Evolutionary conservation across 2,329 filamentous ascomycete genomes (phyloP).

Genomic region (Zasmidium angulare): DNA sequence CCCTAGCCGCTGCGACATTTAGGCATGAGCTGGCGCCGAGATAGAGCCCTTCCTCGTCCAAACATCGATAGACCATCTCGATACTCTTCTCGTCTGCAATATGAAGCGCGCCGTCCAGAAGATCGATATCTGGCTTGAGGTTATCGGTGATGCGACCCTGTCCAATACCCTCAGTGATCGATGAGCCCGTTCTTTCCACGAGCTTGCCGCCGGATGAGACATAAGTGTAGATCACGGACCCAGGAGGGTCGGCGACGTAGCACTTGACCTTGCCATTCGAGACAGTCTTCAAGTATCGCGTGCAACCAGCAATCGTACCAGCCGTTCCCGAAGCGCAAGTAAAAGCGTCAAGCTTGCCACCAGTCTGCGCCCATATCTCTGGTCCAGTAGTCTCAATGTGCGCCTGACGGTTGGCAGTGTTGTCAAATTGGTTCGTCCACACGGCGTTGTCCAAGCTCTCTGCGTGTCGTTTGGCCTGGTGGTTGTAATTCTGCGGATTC

Average conservation of each 20-base stretch:
- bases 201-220: constrained; percentile 82
- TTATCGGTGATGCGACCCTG: constrained; percentile 98
- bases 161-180: constrained; percentile 96
- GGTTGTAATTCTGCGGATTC: constrained; percentile 95
- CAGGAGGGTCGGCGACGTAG: constrained; percentile 91
- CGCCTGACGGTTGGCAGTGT: constrained; percentile 86
- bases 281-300: constrained; percentile 82
- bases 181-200: constrained; percentile 75
- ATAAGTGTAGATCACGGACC: constrained; percentile 90
- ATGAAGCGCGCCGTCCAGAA: constrained; percentile 80
- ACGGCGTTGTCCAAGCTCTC: constrained; percentile 82
- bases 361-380: constrained; percentile 94
- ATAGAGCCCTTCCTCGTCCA: constrained; percentile 95
- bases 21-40: constrained; percentile 89
- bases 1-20: constrained; percentile 93
- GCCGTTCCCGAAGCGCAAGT: constrained; percentile 93
- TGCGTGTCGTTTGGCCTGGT: constrained; percentile 89
- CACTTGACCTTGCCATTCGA: constrained; percentile 76
- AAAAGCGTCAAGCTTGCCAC: constrained; percentile 84
- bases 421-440: constrained; percentile 99
- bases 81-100: constrained; percentile 93
- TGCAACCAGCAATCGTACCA: constrained; percentile 85
- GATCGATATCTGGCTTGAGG: constrained; percentile 75
- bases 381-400: constrained; percentile 97
- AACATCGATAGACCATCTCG: constrained; percentile 93